Base-by-base conservation (phyloP, 2,329 filamentous ascomycete species). In the Pyrenophora teres region DNA sequence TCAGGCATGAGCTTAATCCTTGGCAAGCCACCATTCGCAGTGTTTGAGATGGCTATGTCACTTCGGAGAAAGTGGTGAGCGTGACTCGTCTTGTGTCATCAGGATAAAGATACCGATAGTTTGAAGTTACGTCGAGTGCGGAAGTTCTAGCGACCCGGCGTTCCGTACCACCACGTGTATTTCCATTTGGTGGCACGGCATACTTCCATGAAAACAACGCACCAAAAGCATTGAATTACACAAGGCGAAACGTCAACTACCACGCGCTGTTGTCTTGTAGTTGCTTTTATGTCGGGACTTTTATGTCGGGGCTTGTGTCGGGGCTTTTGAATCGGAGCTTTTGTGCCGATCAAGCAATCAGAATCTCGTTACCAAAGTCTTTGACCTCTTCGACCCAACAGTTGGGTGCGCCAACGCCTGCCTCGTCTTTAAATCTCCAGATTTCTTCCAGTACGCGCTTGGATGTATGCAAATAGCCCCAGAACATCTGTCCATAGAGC, bases 381-480 rank as follows among this genome's bases (percentile, higher is more conserved):
- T 69, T 69, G 4, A 73, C 65, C 31, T 72, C 67, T 30, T 63
- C 62, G 1, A 73, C 65, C 70, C 70, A 73, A 40, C 68, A 72
- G 25, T 65, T 69, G 10, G 64, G 66, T 6, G 54, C 51, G 9
- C 60, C 63, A 13, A 47, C 47, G 1, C 25, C 58, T 23, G 55
- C 61, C 49, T 54, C 53, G 35, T 70, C 70, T 36, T 71, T 68
- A 27, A 58, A 63, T 4, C 50, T 57, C 73, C 73, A 75, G 6
- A 75, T 73, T 1, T 57, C 57, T 43, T 70, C 64, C 40, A 75
- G 41, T 1, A 73, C 67, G 15, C 65, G 62, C 44, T 73, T 68
- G 0, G 70, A 69, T 1, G 67, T 72, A n/a, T 62, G 62, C 9
- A 75, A 52, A 35, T 73, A 74, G 0, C 72, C 72, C 72, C 72